Percentiles rank a stretch among this genome's conserved stretches.
Evolutionary conservation across 176 grass and related monocot genomes (phyloP).

Genomic region (Typha latifolia): DNA sequence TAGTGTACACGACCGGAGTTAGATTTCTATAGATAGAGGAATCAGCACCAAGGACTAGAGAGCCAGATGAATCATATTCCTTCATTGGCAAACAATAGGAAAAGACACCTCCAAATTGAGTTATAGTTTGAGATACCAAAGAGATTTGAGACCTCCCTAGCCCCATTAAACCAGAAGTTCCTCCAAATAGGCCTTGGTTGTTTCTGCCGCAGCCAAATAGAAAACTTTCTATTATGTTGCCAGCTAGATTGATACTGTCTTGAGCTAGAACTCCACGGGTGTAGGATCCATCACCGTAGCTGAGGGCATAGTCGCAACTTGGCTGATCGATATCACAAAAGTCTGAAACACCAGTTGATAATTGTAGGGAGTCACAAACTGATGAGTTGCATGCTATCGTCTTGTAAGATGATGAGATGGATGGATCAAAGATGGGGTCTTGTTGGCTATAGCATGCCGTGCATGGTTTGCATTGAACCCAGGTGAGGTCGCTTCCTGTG

Average conservation of each 20-base stretch:
- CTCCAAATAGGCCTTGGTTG: constrained; percentile 70
- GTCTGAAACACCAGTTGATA: constrained; percentile 8
- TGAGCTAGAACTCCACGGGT: constrained; percentile 47
- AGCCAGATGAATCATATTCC: constrained; percentile 43
- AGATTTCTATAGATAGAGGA: not conserved
- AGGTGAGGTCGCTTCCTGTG: constrained; percentile 74
- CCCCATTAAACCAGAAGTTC: constrained; percentile 71
- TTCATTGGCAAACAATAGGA: constrained; percentile 69
- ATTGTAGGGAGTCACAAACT: constrained; percentile 33
- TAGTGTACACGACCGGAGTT: not conserved
- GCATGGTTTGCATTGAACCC: constrained; percentile 78
- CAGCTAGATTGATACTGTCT: constrained; percentile 42
- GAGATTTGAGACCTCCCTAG: constrained; percentile 70
- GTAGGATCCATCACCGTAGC: constrained; percentile 67
- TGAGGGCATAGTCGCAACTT: constrained; percentile 44
- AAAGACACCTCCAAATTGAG: constrained; percentile 63
- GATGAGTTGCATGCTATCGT: constrained; percentile 43
- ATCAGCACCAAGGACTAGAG: constrained; percentile 3
- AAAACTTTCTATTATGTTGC: not conserved
- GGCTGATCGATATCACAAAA: constrained; percentile 19
- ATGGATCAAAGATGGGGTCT: constrained; percentile 59
- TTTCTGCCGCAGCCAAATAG: constrained; percentile 24
- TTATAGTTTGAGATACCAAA: constrained; percentile 43
- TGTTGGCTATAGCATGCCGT: constrained; percentile 55
- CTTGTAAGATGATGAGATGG: constrained; percentile 48